phyloP scores from a whole-genome alignment of 306 rosid species.

The Fagus sylvatica region DNA sequence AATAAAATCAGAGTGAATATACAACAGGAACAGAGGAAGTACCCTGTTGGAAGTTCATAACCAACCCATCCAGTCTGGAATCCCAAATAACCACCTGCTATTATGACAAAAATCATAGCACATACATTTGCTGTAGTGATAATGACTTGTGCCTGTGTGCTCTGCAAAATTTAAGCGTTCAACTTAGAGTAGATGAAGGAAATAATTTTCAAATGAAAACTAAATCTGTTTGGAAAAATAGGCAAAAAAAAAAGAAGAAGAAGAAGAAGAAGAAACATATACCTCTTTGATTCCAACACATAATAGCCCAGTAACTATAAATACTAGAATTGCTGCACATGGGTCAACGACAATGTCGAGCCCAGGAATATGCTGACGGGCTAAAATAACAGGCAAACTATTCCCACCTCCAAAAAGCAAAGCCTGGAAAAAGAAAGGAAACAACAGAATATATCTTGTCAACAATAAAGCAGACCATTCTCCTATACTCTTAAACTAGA shows the following conservation, averaged over 20 bases:
- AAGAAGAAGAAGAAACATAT: conserved; percentile 1
- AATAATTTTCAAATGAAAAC: conserved; percentile 1
- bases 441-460: conserved; percentile 1
- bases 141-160: conserved; percentile 69
- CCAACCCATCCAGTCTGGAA: conserved; percentile 95
- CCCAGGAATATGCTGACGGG: conserved; percentile 74
- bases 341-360: conserved; percentile 75
- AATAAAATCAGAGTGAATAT: neutral
- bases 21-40: conserved; percentile 29
- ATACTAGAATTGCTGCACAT: conserved; percentile 80
- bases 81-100: conserved; percentile 78
- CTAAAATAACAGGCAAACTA: conserved; percentile 68
- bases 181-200: conserved; percentile 7
- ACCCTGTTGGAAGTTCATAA: conserved; percentile 80
- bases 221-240: conserved; percentile 1
- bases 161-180: conserved; percentile 50
- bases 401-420: conserved; percentile 75
- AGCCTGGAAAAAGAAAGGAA: conserved; percentile 48
- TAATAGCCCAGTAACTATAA: conserved; percentile 69
- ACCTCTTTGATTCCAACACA: conserved; percentile 97
- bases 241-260: neutral
- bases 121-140: conserved; percentile 72
- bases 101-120: conserved; percentile 77
- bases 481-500: neutral
- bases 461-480: conserved; percentile 5